Percentiles rank a stretch among this genome's conserved stretches.
phyloP scores from a whole-genome alignment of 202 grass and related monocot genomes.

The Digitaria exilis region DNA sequence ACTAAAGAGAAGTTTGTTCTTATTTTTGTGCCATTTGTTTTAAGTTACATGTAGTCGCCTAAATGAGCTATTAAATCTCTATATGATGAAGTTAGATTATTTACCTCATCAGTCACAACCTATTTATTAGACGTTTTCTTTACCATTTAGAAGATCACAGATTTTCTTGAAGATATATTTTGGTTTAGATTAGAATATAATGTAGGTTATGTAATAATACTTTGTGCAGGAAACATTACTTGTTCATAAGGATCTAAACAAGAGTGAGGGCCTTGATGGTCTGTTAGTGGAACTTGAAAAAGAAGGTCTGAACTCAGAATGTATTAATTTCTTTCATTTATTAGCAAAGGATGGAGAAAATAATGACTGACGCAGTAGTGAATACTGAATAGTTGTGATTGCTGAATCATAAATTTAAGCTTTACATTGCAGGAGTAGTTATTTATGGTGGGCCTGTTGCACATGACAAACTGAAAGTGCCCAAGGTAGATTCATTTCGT shows the following conservation, averaged over 20 bases:
- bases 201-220: not conserved
- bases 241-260: constrained; percentile 88
- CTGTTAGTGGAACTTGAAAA: constrained; percentile 79
- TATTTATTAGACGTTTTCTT: not conserved
- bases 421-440: constrained; percentile 63
- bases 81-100: not conserved
- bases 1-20: not conserved
- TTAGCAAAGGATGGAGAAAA: not conserved
- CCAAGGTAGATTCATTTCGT: constrained; percentile 74
- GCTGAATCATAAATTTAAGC: not conserved
- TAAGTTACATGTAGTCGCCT: not conserved
- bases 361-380: not conserved
- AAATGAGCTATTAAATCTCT: not conserved
- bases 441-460: constrained; percentile 86
- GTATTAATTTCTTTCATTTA: not conserved
- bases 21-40: not conserved
- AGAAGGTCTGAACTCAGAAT: constrained; percentile 62
- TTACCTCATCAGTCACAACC: not conserved
- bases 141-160: not conserved
- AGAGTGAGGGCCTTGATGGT: constrained; percentile 74
- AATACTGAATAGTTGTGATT: constrained; percentile 7
- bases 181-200: constrained; percentile 3
- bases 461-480: constrained; percentile 70
- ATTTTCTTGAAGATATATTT: not conserved
- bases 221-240: constrained; percentile 91